A percentile compares a stretch with the other conserved stretches of the same genome.
phyloP scores from a whole-genome alignment of 768 basidiomycete species.

The Naganishia onofrii region DNA sequence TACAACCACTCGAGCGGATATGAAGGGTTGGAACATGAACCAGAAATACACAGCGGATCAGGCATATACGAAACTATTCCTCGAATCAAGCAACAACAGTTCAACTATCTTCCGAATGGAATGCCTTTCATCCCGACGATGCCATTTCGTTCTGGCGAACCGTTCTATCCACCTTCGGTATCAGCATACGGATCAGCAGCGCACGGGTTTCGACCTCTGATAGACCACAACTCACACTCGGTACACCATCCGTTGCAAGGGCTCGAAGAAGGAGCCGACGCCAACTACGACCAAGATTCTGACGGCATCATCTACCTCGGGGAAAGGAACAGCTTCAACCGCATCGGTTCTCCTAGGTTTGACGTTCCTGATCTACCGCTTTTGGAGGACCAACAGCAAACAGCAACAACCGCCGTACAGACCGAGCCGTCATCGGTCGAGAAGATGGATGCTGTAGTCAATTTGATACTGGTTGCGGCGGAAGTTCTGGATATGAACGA shows the following conservation, averaged over 20 bases:
- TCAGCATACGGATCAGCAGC: background rate
- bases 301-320: constrained; percentile 18
- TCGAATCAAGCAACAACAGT: background rate
- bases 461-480: constrained; percentile 11
- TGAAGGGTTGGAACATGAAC: background rate
- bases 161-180: background rate
- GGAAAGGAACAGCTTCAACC: background rate
- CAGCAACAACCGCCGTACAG: background rate
- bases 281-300: background rate
- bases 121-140: background rate
- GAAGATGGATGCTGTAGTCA: constrained; percentile 9
- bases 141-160: background rate
- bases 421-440: background rate
- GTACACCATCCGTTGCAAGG: background rate
- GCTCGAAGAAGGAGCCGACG: background rate
- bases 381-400: too few species aligned
- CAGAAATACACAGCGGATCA: background rate
- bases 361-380: too few species aligned
- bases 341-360: background rate
- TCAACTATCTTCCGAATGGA: background rate
- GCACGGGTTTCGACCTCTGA: background rate
- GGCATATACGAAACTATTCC: background rate
- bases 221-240: too few species aligned
- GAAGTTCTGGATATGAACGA: constrained; percentile 6
- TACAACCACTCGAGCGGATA: background rate